Base-by-base conservation (phyloP, 371 early-diverging fungal species). In the Mortierella sp. region DNA sequence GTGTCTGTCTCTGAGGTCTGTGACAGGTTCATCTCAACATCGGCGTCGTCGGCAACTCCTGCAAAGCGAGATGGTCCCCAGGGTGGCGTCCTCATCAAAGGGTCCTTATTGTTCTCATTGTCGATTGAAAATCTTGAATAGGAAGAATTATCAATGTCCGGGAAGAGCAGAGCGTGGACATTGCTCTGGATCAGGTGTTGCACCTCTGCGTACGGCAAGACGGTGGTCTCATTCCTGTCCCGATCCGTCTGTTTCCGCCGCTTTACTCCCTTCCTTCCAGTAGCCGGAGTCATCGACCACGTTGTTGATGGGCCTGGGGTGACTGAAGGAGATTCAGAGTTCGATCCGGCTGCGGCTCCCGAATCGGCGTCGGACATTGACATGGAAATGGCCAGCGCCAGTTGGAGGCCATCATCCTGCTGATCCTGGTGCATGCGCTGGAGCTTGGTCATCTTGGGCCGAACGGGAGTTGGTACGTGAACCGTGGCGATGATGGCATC, bases 11-110 rank as follows among this genome's bases (percentile, higher is more conserved):
- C 73, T 4, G 84, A 78, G 1, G 81, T 38, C 57, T 80, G 84
- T 1, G 84, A 84, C 21, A 78, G 54, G 24, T 28, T 44, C 4
- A 55, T 34, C 19, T 74, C 73, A 19, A 65, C 52, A 34, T 79
- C 73, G 11, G 42, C 55, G 9, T 63, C 63, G 45, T 71, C 60
- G 24, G 74, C 34, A 3, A 52, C 9, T 24, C 57, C 72, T 9
- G 77, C 11, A 57, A 85, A 85, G 11, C 86, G 82, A 3, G 86
- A 85, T 28, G 86, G 86, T 57, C 80, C 45, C 82, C 82, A 85
- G 14, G 86, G 86, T 8, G 86, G 86, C 0, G 86, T 85, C 26
- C 57, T 72, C 31, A 80, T 28, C 28, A 55, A 31, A 38, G 6
- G 1, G 0, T 34, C 31, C 3, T 10, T 44, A 16, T 31, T 50